Percentiles rank a stretch among this genome's conserved stretches.
phyloP scores from a whole-genome alignment of 1,139 yeast genomes.

The Hansenula lynferdii region DNA sequence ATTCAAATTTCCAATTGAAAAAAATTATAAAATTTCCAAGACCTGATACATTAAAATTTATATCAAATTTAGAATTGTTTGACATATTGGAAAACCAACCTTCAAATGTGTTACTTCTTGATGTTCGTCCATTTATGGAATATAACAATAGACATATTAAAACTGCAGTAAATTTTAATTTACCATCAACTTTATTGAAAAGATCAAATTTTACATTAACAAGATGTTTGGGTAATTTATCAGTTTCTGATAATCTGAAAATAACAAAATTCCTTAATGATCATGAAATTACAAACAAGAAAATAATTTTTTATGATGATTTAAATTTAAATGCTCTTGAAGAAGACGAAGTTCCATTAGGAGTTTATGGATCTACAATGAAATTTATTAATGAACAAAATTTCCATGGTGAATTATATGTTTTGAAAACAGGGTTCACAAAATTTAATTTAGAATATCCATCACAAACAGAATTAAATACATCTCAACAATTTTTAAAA shows the following conservation, averaged over 20 bases:
- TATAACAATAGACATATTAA: conserved; percentile 45
- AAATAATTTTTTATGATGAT: conserved; percentile 31
- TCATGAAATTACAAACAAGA: conserved; percentile 11
- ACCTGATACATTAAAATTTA: background rate
- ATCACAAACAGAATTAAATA: conserved; percentile 14
- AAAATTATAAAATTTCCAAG: background rate
- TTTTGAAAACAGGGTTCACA: conserved; percentile 32
- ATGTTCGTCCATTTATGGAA: conserved; percentile 68
- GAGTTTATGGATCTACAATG: conserved; percentile 40
- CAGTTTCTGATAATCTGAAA: conserved; percentile 30
- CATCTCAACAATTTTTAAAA: background rate
- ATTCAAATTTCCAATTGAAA: conserved; percentile 7
- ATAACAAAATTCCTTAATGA: conserved; percentile 19
- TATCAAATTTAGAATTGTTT: conserved; percentile 7
- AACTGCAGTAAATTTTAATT: conserved; percentile 62
- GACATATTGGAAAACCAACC: background rate
- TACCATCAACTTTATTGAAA: conserved; percentile 74
- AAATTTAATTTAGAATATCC: conserved; percentile 24
- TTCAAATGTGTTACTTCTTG: conserved; percentile 41
- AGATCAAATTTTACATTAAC: conserved; percentile 57
- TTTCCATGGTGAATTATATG: conserved; percentile 28
- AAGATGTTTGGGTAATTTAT: conserved; percentile 34
- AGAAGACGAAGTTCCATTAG: conserved; percentile 32
- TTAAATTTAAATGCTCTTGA: conserved; percentile 15
- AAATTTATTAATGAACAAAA: conserved; percentile 36